Conservation (phyloP, 1,284 basidiomycete species). For the Mixia osmundae region DNA sequence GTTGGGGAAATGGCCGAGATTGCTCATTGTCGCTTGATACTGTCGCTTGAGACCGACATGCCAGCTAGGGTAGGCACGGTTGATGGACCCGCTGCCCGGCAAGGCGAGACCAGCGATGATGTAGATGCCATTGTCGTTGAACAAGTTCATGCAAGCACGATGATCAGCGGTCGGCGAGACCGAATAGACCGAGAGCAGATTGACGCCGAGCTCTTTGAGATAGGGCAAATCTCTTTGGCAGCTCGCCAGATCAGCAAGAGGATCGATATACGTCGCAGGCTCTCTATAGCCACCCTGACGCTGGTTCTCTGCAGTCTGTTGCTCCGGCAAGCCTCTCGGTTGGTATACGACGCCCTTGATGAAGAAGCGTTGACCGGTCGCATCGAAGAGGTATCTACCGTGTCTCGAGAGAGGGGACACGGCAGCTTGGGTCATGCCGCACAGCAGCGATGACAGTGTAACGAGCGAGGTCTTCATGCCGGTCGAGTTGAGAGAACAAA, state of each 20-base stretch:
- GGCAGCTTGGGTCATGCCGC: no score
- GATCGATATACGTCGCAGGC: no score
- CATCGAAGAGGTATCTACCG: no score
- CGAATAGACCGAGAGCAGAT: constrained; percentile 11
- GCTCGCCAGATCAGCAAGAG: background rate
- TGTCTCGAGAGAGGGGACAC: no score
- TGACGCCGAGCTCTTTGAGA: constrained; percentile 13
- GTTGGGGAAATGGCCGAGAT: constrained; percentile 14
- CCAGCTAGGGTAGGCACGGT: constrained; percentile 16
- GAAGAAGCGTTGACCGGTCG: no score
- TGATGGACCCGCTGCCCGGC: constrained; percentile 17
- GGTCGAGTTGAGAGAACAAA: no score
- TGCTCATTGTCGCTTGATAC: constrained; percentile 13
- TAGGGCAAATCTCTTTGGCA: constrained; percentile 1
- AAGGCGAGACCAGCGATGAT: constrained; percentile 17
- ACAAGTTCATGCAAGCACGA: constrained; percentile 16
- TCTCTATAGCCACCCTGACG: no score
- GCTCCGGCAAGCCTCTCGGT: no score
- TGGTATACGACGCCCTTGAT: no score
- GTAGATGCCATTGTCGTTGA: constrained; percentile 16
- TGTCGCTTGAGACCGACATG: constrained; percentile 15
- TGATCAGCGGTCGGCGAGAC: constrained; percentile 17
- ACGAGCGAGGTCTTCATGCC: no score
- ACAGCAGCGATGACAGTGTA: no score
- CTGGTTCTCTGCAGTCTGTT: no score